These are phyloP conservation scores for Blastocystis sp. DNA, from an alignment of 352 stramenopile species.

Conservation along the genomic window DNA sequence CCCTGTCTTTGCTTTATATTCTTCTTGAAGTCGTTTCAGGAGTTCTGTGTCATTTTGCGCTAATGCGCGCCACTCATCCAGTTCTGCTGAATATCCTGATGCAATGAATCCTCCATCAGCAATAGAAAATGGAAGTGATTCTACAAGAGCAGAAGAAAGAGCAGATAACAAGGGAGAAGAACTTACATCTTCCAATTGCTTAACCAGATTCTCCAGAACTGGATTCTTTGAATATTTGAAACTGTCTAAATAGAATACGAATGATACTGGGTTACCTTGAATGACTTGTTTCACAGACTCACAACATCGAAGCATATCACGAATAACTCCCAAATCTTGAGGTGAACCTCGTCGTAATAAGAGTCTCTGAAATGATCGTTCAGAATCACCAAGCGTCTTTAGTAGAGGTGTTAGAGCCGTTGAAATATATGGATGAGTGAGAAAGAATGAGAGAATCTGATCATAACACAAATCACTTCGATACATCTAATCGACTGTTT, in stretches of 20 bases:
- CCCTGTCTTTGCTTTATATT: neutral
- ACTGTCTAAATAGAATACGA: neutral
- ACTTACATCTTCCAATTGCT: neutral
- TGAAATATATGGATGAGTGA: neutral
- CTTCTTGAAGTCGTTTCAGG: neutral
- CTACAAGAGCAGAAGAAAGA: neutral
- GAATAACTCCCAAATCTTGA: conserved; percentile 57
- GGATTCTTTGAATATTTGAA: neutral
- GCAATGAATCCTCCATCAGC: conserved; percentile 34
- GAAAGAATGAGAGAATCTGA: conserved; percentile 28
- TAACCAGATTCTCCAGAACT: neutral
- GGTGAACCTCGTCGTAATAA: conserved; percentile 18
- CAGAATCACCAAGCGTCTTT: conserved; percentile 6
- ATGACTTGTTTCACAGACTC: neutral
- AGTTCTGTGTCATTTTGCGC: neutral
- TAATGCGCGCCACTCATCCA: conserved; percentile 20
- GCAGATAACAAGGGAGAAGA: neutral
- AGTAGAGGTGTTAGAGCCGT: neutral
- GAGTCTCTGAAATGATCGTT: conserved; percentile 43
- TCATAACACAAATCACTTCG: neutral
- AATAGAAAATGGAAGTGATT: conserved; percentile 21
- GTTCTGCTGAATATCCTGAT: neutral
- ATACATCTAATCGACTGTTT: conserved; percentile 34
- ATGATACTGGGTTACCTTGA: neutral
- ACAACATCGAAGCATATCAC: conserved; percentile 6